Base-by-base conservation (phyloP, 2,329 filamentous ascomycete species). In the Colletotrichum somersetense region DNA sequence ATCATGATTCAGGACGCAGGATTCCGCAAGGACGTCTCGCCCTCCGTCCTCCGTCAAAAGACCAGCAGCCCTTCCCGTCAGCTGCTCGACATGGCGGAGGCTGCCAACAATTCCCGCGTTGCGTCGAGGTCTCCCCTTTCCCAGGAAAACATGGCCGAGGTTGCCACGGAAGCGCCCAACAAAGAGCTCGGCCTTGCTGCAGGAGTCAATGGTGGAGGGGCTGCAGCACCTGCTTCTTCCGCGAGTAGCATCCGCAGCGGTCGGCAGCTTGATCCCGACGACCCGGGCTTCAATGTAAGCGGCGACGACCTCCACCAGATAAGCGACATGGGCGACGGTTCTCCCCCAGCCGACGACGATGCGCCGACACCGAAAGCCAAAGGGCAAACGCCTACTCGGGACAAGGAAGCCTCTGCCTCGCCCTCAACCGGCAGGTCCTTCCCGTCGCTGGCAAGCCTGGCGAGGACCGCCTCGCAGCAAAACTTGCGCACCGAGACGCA, bases 1-100 rank as follows among this genome's bases (percentile, higher is more conserved):
- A 75, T 81, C 53, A 77, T 87, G 59, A 87, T 87, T 52, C 81
- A 80, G 61, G 83, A 87, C 59, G 85, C 84, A 18, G 85, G 85
- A 5, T 87, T 86, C 75, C 80, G 84, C 46, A 84, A 84, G 30
- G 81, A 81, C 23, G 75, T 87, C 55, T 81, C 84, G 62, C 83
- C 83, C 4, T 81, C 85, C 18, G 73, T 81, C 30, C 71, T 66
- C 53, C 74, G 67, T 52, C 59, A 56, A 48, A 53, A 18, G 71
- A 77, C 67, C n/a, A 77, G 75, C 71, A 81, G 78, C 68, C 78
- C 80, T 3, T 79, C 79, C 1, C 77, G 76, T 7, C 79, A 81
- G 38, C 63, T 79, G 16, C 74, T 76, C 40, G 74, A 78, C 40
- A 77, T 76, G 75, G 70, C 74, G 7, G 71, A 77, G 30, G 64